A percentile compares a stretch with the other conserved stretches of the same genome.
These are phyloP conservation scores for Chondrostereum purpureum DNA, from an alignment of 1,284 basidiomycete genomes.

Conservation along the genomic window DNA sequence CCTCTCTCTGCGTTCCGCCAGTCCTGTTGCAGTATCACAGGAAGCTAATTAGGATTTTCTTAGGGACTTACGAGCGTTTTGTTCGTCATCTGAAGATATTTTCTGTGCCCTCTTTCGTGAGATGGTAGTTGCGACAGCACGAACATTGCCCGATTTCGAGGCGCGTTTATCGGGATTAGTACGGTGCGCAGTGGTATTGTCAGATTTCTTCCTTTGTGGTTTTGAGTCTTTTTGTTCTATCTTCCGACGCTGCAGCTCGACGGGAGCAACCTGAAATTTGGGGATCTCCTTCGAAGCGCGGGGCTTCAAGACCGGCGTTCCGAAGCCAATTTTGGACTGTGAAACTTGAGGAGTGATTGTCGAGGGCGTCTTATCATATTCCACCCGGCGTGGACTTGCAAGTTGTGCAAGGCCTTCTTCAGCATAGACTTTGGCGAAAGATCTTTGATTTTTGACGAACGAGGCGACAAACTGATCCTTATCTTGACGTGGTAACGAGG, in stretches of 20 bases:
- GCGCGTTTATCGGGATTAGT: too few species aligned
- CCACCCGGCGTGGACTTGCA: too few species aligned
- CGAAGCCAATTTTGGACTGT: conserved; percentile 33
- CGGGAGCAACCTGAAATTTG: too few species aligned
- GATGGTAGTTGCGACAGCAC: too few species aligned
- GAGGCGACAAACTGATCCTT: conserved; percentile 35
- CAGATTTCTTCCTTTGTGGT: too few species aligned
- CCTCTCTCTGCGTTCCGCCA: conserved; percentile 48
- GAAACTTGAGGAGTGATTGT: background rate
- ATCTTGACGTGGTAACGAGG: conserved; percentile 32
- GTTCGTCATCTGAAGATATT: conserved; percentile 22
- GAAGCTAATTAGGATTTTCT: background rate
- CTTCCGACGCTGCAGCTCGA: too few species aligned
- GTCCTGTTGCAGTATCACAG: conserved; percentile 34
- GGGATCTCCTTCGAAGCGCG: too few species aligned
- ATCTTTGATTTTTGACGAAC: conserved; percentile 45
- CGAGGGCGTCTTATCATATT: conserved; percentile 21
- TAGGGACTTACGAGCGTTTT: conserved; percentile 24
- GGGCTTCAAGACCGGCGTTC: conserved; percentile 51
- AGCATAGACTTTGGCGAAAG: conserved; percentile 38
- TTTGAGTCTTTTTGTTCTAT: too few species aligned
- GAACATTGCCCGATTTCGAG: too few species aligned
- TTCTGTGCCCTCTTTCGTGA: too few species aligned
- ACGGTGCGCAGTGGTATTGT: too few species aligned
- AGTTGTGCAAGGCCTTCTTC: conserved; percentile 29